Conservation (phyloP, 2,329 filamentous ascomycete species). For the Fusarium concolor region DNA sequence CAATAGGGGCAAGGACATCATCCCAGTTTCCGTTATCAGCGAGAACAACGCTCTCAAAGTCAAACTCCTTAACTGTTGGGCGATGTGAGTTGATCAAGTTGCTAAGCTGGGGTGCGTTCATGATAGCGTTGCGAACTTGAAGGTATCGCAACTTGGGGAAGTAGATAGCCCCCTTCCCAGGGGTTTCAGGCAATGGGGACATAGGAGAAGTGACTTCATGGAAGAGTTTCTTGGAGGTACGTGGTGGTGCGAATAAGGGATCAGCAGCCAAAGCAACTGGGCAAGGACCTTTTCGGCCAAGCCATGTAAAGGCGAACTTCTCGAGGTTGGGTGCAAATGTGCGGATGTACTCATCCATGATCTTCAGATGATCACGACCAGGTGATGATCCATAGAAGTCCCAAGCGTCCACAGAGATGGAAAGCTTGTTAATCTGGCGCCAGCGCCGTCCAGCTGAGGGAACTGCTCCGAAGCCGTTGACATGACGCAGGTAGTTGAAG, state of each 20-base stretch:
- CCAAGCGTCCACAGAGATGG: slow-evolving; percentile 78
- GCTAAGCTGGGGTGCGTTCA: slow-evolving; percentile 78
- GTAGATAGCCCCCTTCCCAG: slow-evolving; percentile 66
- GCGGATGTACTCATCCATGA: slow-evolving; percentile 84
- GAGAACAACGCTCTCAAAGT: slow-evolving; percentile 81
- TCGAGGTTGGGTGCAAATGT: slow-evolving; percentile 74
- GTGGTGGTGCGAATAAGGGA: slow-evolving; percentile 71
- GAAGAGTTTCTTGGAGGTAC: slow-evolving; percentile 68
- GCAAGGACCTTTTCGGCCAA: slow-evolving; percentile 78
- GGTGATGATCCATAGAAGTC: slow-evolving; percentile 70
- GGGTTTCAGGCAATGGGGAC: slow-evolving; percentile 68
- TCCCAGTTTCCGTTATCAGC: slow-evolving; percentile 80
- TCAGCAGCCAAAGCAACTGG: slow-evolving; percentile 78
- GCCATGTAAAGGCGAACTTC: slow-evolving; percentile 82
- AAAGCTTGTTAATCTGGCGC: slow-evolving; percentile 80
- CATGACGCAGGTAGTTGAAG: slow-evolving; percentile 81
- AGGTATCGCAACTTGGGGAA: slow-evolving; percentile 77
- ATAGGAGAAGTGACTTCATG: slow-evolving; percentile 73
- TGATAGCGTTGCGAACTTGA: slow-evolving; percentile 76
- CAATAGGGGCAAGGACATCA: slow-evolving; percentile 79
- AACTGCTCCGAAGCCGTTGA: slow-evolving; percentile 78
- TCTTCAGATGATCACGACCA: slow-evolving; percentile 77
- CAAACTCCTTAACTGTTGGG: slow-evolving; percentile 77
- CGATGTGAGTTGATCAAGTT: slow-evolving; percentile 76
- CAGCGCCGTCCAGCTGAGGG: slow-evolving; percentile 79